Evolutionary conservation across 2,329 filamentous ascomycete species (phyloP).

Genomic region (Rachicladosporium sp.): DNA sequence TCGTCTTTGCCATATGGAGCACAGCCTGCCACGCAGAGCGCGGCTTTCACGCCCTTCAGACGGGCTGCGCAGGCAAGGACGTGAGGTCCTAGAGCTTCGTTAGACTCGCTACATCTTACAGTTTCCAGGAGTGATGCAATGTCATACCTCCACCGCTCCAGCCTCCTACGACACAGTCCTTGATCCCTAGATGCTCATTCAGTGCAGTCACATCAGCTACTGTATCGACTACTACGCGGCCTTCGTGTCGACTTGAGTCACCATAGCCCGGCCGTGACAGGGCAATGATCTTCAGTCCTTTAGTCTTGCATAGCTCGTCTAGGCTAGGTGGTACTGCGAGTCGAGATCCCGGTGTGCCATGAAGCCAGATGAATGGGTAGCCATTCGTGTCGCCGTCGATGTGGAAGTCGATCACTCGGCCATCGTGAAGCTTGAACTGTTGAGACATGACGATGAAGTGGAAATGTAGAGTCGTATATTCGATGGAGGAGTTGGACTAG

Average conservation of each 20-base stretch:
- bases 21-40: slow-evolving; percentile 7
- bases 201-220: slow-evolving; percentile 8
- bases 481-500: background rate
- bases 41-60: slow-evolving; percentile 6
- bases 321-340: slow-evolving; percentile 1
- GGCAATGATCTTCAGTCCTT: slow-evolving; percentile 7
- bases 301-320: slow-evolving; percentile 4
- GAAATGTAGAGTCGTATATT: background rate
- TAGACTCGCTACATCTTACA: background rate
- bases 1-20: slow-evolving; percentile 10
- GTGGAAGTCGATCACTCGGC: slow-evolving; percentile 7
- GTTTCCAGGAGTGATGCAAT: too few species aligned
- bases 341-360: slow-evolving; percentile 8
- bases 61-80: slow-evolving; percentile 10
- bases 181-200: slow-evolving; percentile 7
- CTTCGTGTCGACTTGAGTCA: slow-evolving; percentile 6
- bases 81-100: slow-evolving; percentile 8
- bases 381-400: slow-evolving; percentile 5
- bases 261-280: slow-evolving; percentile 11
- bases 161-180: slow-evolving; percentile 8
- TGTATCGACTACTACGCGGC: slow-evolving; percentile 7
- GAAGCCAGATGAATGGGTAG: slow-evolving; percentile 8
- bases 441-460: slow-evolving; percentile 3
- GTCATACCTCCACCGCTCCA: slow-evolving; percentile 12
- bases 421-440: slow-evolving; percentile 7